Evolutionary conservation across 2,329 filamentous ascomycete species (phyloP).

Genomic region (Phialophora expanda): DNA sequence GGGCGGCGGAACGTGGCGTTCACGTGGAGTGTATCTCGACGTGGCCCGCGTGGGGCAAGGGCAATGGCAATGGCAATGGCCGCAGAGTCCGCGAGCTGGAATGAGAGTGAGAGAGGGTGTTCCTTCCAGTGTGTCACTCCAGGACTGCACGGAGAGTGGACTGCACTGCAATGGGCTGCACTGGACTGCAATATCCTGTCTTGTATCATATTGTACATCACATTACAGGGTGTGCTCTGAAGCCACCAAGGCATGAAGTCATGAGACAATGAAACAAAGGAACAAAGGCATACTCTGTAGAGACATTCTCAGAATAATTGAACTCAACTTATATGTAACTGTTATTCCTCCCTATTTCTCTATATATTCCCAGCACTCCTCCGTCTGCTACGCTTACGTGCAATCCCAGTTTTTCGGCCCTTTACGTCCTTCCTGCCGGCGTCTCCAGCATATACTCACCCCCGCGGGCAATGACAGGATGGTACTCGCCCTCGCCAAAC

Average conservation of each 20-base stretch:
- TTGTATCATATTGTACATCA: too few species aligned
- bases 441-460: conserved; percentile 28
- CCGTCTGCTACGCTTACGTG: too few species aligned
- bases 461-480: conserved; percentile 33
- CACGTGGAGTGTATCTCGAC: conserved; percentile 11
- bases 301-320: too few species aligned
- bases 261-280: background rate
- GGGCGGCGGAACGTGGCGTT: conserved; percentile 20
- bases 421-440: conserved; percentile 1
- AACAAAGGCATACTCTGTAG: background rate
- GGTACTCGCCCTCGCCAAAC: conserved; percentile 36
- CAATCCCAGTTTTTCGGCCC: too few species aligned
- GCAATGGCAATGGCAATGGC: background rate
- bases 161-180: too few species aligned
- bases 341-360: too few species aligned
- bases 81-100: conserved; percentile 3
- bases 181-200: too few species aligned
- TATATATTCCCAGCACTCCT: too few species aligned
- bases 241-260: background rate
- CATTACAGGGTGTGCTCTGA: background rate
- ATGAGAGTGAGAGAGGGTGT: background rate
- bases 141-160: too few species aligned
- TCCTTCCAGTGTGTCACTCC: background rate
- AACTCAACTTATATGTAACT: too few species aligned
- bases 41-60: background rate